phyloP scores from a whole-genome alignment of 2,329 filamentous ascomycete genomes.

The Chaetomium sp. region DNA sequence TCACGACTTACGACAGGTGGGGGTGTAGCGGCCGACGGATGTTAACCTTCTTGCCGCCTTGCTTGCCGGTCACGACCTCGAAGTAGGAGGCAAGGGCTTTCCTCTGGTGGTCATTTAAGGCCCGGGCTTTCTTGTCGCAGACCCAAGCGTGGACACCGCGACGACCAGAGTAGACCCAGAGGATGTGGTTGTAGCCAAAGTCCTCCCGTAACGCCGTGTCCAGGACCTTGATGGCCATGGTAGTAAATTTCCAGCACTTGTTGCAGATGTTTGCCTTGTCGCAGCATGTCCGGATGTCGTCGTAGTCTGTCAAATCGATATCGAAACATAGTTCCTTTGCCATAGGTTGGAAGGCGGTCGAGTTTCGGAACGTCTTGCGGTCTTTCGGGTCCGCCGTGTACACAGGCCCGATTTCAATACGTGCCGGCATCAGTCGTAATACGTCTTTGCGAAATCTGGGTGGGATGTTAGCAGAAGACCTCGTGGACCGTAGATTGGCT shows the following conservation, averaged over 20 bases:
- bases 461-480: slow-evolving; percentile 14
- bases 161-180: slow-evolving; percentile 98
- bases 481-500: neutral
- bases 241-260: slow-evolving; percentile 96
- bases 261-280: slow-evolving; percentile 88
- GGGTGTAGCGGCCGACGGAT: slow-evolving; percentile 84
- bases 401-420: slow-evolving; percentile 98
- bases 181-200: slow-evolving; percentile 93
- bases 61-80: slow-evolving; percentile 82
- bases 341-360: slow-evolving; percentile 79
- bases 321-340: slow-evolving; percentile 97
- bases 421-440: slow-evolving; percentile 80
- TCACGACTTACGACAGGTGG: slow-evolving; percentile 67
- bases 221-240: slow-evolving; percentile 94
- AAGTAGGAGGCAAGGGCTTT: slow-evolving; percentile 86
- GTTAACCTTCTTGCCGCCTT: slow-evolving; percentile 86
- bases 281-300: slow-evolving; percentile 94
- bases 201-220: slow-evolving; percentile 87
- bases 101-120: slow-evolving; percentile 82
- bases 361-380: slow-evolving; percentile 81
- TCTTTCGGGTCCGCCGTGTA: slow-evolving; percentile 94
- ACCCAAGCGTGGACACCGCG: slow-evolving; percentile 98
- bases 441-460: slow-evolving; percentile 84
- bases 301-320: slow-evolving; percentile 99
- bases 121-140: slow-evolving; percentile 83